Conservation (phyloP, 2,329 filamentous ascomycete genomes). For the Sarocladium strictum region DNA sequence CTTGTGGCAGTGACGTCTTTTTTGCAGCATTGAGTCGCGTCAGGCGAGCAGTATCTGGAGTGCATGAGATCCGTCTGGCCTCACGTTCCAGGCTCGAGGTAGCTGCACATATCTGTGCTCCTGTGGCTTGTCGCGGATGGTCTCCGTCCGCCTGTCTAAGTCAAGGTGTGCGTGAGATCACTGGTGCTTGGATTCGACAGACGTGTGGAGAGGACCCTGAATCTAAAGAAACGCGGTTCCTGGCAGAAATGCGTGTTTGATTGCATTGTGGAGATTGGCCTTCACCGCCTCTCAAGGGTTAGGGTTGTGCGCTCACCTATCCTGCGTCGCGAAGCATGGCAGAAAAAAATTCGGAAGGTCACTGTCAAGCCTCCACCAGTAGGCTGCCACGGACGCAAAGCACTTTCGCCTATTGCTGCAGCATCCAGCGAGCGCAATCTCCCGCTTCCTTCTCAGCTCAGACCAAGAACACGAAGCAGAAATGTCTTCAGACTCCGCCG, state of each 20-base stretch:
- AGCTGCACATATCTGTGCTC: background rate
- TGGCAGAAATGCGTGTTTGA: constrained; percentile 9
- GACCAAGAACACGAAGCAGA: constrained; percentile 1
- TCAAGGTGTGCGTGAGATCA: background rate
- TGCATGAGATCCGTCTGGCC: no score
- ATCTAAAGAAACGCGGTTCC: background rate
- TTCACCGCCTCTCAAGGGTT: constrained; percentile 7
- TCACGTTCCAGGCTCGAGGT: no score
- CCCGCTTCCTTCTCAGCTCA: background rate
- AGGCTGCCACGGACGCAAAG: background rate
- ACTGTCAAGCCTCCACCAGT: background rate
- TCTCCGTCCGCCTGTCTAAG: background rate
- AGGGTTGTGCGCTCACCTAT: background rate
- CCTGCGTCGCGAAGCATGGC: background rate
- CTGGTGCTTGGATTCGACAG: background rate
- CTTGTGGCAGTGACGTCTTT: background rate
- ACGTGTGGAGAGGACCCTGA: constrained; percentile 7
- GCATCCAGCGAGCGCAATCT: constrained; percentile 1
- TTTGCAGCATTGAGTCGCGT: background rate
- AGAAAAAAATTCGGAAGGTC: constrained; percentile 4
- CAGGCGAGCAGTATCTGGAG: background rate
- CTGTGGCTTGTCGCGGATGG: constrained; percentile 3
- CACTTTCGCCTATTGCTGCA: background rate
- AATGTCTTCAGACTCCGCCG: constrained; percentile 37
- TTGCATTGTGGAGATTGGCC: constrained; percentile 8